These are phyloP conservation scores for Moesziomyces sp. DNA, from an alignment of 1,284 basidiomycete genomes.

Conservation along the genomic window DNA sequence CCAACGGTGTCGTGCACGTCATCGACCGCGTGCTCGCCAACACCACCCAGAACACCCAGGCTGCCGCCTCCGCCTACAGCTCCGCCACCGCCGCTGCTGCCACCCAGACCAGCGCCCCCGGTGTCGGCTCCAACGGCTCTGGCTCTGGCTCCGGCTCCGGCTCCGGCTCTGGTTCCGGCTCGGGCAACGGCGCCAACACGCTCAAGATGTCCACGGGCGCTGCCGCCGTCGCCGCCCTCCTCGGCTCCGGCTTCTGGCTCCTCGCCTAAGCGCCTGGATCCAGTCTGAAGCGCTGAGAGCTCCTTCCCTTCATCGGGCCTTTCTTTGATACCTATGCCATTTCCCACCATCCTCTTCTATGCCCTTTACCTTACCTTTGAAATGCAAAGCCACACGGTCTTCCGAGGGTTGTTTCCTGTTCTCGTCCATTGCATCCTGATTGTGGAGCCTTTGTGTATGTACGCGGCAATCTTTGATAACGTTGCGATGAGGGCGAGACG, in stretches of 20 bases:
- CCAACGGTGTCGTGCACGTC: slow-evolving; percentile 79
- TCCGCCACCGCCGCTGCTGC: slow-evolving; percentile 41
- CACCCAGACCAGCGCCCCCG: slow-evolving; percentile 21
- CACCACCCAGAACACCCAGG: slow-evolving; percentile 71
- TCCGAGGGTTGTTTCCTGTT: too few relatives aligned
- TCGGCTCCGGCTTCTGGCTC: slow-evolving; percentile 41
- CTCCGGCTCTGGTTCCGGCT: slow-evolving; percentile 7
- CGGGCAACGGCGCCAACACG: slow-evolving; percentile 16
- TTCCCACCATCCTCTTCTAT: too few relatives aligned
- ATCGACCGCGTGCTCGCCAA: slow-evolving; percentile 76
- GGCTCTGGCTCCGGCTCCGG: slow-evolving; percentile 15
- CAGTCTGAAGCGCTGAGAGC: too few relatives aligned
- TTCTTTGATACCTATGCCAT: too few relatives aligned
- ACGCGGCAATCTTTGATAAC: too few relatives aligned
- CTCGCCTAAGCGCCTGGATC: slow-evolving; percentile 21
- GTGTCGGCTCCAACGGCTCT: slow-evolving; percentile 14
- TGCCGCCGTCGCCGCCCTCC: slow-evolving; percentile 28
- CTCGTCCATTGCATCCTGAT: too few relatives aligned
- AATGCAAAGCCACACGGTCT: too few relatives aligned
- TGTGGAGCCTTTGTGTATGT: too few relatives aligned
- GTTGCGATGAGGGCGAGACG: too few relatives aligned
- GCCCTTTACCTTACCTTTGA: too few relatives aligned
- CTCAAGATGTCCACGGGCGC: slow-evolving; percentile 27
- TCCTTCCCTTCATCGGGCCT: too few relatives aligned
- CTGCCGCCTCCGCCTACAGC: slow-evolving; percentile 72